Evolutionary conservation across 495 filamentous ascomycete species (phyloP).

Genomic region (Penicillium cataractarum): DNA sequence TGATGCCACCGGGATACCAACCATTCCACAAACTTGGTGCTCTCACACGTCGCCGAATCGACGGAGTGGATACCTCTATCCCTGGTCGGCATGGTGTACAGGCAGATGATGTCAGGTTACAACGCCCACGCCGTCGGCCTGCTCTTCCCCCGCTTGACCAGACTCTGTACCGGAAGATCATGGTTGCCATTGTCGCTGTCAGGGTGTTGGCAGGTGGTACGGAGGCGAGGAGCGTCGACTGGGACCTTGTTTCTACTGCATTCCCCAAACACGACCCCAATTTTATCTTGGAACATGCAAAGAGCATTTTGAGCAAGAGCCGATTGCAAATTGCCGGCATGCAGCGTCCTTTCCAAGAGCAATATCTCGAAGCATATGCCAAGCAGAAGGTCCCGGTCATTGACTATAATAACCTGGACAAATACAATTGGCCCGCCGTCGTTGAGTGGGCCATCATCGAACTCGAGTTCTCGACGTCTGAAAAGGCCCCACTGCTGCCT

Average conservation of each 20-base stretch:
- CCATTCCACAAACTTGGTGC: neutral
- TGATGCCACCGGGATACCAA: neutral
- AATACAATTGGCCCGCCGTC: slow-evolving; percentile 76
- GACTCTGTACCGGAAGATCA: slow-evolving; percentile 43
- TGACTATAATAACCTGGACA: slow-evolving; percentile 68
- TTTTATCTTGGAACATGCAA: slow-evolving; percentile 65
- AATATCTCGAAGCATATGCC: slow-evolving; percentile 77
- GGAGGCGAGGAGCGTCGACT: slow-evolving; percentile 66
- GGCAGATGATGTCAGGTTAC: slow-evolving; percentile 2
- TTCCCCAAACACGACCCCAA: slow-evolving; percentile 64
- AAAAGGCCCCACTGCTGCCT: slow-evolving; percentile 53
- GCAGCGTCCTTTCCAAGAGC: slow-evolving; percentile 74
- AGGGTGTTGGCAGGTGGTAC: slow-evolving; percentile 74
- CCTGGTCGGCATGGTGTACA: slow-evolving; percentile 15
- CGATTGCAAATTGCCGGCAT: slow-evolving; percentile 67
- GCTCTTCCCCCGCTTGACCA: slow-evolving; percentile 27
- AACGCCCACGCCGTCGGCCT: slow-evolving; percentile 32
- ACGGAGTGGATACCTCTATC: slow-evolving; percentile 31
- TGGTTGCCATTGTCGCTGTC: slow-evolving; percentile 74
- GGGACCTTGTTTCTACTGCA: slow-evolving; percentile 67
- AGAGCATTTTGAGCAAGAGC: slow-evolving; percentile 57
- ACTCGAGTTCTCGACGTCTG: slow-evolving; percentile 46
- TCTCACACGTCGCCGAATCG: slow-evolving; percentile 30
- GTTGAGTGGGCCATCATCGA: slow-evolving; percentile 71
- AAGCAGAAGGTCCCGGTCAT: slow-evolving; percentile 67